Percentiles rank a stretch among this genome's conserved stretches.
These are phyloP conservation scores for Lodderomyces margitis DNA, from an alignment of 1,139 yeast species.

Conservation along the genomic window DNA sequence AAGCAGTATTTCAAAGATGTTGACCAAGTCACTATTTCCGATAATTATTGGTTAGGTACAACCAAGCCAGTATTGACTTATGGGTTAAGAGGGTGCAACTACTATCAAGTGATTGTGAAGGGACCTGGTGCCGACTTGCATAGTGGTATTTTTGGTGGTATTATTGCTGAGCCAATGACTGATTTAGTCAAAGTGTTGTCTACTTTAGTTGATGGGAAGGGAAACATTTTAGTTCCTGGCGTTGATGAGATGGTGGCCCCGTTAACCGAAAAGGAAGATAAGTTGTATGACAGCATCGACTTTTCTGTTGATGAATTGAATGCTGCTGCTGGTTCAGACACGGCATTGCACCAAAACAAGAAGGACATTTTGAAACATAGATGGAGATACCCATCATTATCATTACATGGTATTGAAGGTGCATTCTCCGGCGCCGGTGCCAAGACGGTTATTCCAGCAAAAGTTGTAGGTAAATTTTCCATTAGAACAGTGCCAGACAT, in stretches of 20 bases:
- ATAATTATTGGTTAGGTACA: conserved; percentile 98
- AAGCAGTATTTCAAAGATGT: conserved; percentile 76
- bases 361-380: conserved; percentile 91
- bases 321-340: conserved; percentile 83
- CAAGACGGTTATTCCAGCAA: conserved; percentile 96
- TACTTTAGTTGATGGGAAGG: conserved; percentile 73
- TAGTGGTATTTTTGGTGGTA: conserved; percentile 97
- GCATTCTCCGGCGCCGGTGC: conserved; percentile 96
- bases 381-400: conserved; percentile 97
- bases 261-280: conserved; percentile 73
- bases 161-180: conserved; percentile 96
- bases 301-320: conserved; percentile 82
- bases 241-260: conserved; percentile 94
- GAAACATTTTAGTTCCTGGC: conserved; percentile 85
- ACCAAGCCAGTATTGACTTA: conserved; percentile 94
- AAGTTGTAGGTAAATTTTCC: conserved; percentile 90
- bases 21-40: conserved; percentile 93
- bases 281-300: conserved; percentile 80
- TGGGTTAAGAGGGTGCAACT: conserved; percentile 95
- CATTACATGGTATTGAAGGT: conserved; percentile 96
- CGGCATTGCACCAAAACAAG: conserved; percentile 73
- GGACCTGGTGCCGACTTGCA: conserved; percentile 98
- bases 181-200: conserved; percentile 79
- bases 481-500: conserved; percentile 97
- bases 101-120: conserved; percentile 74